phyloP scores from a whole-genome alignment of 805 yeast species.

The Tetrapisispora namnaoensis region DNA sequence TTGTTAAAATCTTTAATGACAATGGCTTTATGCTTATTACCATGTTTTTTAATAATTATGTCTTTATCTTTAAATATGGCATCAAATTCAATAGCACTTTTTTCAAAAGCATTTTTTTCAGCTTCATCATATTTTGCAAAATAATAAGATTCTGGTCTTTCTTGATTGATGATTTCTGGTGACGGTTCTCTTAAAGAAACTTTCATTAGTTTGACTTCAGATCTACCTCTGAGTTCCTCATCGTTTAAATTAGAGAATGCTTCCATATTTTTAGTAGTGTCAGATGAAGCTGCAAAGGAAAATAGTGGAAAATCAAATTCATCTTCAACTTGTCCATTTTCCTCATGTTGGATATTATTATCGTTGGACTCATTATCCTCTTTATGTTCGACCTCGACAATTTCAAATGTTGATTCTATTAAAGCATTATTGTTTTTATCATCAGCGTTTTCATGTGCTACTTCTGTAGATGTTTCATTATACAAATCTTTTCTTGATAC shows the following conservation, averaged over 20 bases:
- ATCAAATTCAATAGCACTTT: constrained; percentile 16
- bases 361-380: not conserved
- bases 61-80: constrained; percentile 8
- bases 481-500: constrained; percentile 19
- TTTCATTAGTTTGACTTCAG: constrained; percentile 16
- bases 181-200: constrained; percentile 20
- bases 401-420: constrained; percentile 22
- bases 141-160: constrained; percentile 21
- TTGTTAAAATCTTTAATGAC: constrained; percentile 13
- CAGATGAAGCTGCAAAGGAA: constrained; percentile 9
- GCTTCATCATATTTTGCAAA: constrained; percentile 10
- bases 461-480: constrained; percentile 1
- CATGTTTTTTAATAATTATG: constrained; percentile 5
- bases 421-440: constrained; percentile 9
- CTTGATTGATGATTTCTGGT: constrained; percentile 10
- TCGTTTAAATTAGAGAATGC: not conserved
- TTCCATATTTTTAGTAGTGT: not conserved
- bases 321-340: constrained; percentile 10
- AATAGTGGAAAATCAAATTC: constrained; percentile 26
- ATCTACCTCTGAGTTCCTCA: constrained; percentile 5
- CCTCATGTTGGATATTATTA: not conserved
- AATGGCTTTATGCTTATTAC: constrained; percentile 10
- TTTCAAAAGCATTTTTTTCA: constrained; percentile 9
- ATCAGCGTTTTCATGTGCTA: constrained; percentile 2
- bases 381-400: constrained; percentile 14